Conservation (phyloP, 495 filamentous ascomycete species). For the Podospora sp. region DNA sequence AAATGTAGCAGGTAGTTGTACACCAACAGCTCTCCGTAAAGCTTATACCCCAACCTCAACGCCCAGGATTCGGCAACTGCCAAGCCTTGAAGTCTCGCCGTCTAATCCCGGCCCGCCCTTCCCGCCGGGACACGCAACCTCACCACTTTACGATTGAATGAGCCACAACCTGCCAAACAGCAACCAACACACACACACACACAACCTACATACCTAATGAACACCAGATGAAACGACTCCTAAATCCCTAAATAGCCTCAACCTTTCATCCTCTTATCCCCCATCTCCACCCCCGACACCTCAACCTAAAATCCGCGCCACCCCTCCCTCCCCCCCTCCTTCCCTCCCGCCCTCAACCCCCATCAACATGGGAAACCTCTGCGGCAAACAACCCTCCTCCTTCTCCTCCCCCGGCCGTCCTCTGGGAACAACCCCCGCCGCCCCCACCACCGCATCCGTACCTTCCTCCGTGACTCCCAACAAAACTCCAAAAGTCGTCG, state of each 20-base stretch:
- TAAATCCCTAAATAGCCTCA: too few relatives aligned
- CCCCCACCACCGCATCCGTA: slow-evolving; percentile 39
- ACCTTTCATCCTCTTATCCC: too few relatives aligned
- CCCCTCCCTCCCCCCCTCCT: too few relatives aligned
- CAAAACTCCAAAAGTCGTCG: slow-evolving; percentile 35
- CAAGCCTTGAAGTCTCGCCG: not conserved
- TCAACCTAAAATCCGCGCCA: too few relatives aligned
- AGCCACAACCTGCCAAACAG: not conserved
- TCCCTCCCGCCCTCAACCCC: not conserved
- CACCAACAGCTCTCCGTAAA: too few relatives aligned
- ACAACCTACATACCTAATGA: too few relatives aligned
- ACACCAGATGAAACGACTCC: too few relatives aligned
- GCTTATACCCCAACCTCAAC: not conserved
- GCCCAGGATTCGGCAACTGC: not conserved
- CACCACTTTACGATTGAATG: not conserved
- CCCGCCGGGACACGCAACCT: not conserved
- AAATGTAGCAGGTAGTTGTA: too few relatives aligned
- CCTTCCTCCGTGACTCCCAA: slow-evolving; percentile 28
- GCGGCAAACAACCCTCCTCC: slow-evolving; percentile 63
- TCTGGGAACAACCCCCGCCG: slow-evolving; percentile 53
- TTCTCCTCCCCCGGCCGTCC: slow-evolving; percentile 68
- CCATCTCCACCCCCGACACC: too few relatives aligned
- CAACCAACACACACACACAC: not conserved
- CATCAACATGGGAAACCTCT: slow-evolving; percentile 71
- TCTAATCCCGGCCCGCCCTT: not conserved